phyloP scores from a whole-genome alignment of 2,329 filamentous ascomycete genomes.

The Cladobotryum mycophilum region DNA sequence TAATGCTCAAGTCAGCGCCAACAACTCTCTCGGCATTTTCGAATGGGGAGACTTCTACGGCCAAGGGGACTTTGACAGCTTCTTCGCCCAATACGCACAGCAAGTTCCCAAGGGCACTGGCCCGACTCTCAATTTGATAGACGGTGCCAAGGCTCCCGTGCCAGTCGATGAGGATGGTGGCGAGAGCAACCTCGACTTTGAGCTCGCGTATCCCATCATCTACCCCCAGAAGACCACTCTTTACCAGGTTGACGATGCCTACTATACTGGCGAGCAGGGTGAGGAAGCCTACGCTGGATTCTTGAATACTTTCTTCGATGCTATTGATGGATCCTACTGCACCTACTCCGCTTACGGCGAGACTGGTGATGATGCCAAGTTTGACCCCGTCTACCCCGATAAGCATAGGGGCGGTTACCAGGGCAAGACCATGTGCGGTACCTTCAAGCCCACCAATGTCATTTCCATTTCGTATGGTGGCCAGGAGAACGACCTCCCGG shows the following conservation, averaged over 20 bases:
- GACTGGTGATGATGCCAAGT: slow-evolving; percentile 33
- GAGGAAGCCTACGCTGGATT: slow-evolving; percentile 26
- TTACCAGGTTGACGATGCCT: slow-evolving; percentile 39
- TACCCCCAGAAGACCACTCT: slow-evolving; percentile 44
- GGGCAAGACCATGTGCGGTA: slow-evolving; percentile 22
- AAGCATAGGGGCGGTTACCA: slow-evolving; percentile 19
- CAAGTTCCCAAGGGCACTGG: slow-evolving; percentile 11
- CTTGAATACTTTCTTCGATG: slow-evolving; percentile 43
- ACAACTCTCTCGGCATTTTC: slow-evolving; percentile 45
- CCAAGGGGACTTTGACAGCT: slow-evolving; percentile 41
- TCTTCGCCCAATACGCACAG: slow-evolving; percentile 35
- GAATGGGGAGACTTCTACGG: slow-evolving; percentile 48
- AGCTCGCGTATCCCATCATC: slow-evolving; percentile 42
- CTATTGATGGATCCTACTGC: slow-evolving; percentile 49
- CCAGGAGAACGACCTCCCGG: slow-evolving; percentile 39
- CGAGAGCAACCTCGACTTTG: slow-evolving; percentile 43
- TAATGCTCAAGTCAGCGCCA: slow-evolving; percentile 15
- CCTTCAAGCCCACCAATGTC: slow-evolving; percentile 14
- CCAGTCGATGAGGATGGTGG: slow-evolving; percentile 21
- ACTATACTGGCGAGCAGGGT: not conserved
- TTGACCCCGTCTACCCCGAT: slow-evolving; percentile 48
- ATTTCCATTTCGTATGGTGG: slow-evolving; percentile 42
- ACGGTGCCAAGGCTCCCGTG: slow-evolving; percentile 12
- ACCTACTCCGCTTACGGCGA: slow-evolving; percentile 43
- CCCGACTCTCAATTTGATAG: slow-evolving; percentile 11